Percentiles rank a stretch among this genome's conserved stretches.
Evolutionary conservation across 1,284 basidiomycete genomes (phyloP).

Genomic region (Boletus sp.): DNA sequence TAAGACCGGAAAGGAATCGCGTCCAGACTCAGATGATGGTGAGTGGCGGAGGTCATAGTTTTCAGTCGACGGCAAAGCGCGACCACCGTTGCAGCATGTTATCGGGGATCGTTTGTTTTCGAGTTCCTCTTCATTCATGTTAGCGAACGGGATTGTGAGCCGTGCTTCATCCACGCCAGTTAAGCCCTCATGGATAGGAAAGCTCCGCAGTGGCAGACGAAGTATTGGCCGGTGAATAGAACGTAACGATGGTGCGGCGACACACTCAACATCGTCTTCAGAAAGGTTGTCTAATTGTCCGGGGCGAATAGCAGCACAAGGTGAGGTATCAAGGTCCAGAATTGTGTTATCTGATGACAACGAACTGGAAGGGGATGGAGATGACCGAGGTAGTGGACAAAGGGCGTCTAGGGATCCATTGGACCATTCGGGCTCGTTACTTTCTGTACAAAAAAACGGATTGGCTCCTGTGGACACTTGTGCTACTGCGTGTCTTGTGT

Average conservation of each 20-base stretch:
- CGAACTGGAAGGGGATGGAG: conserved; percentile 18
- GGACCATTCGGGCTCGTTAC: neutral
- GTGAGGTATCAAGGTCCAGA: conserved; percentile 28
- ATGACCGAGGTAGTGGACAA: conserved; percentile 18
- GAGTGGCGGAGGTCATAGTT: neutral
- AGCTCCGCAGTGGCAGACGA: neutral
- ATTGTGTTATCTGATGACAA: conserved; percentile 16
- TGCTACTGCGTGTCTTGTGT: conserved; percentile 4
- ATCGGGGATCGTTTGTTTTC: neutral
- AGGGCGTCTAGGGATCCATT: neutral
- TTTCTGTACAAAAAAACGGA: neutral
- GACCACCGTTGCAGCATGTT: neutral
- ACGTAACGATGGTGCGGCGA: neutral
- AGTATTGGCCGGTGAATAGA: neutral
- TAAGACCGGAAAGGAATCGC: neutral
- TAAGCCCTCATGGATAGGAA: neutral
- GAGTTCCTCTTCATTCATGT: neutral
- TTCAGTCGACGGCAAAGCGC: neutral
- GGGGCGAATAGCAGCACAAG: conserved; percentile 1
- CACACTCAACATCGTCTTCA: neutral
- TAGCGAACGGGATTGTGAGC: neutral
- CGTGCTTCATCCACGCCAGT: conserved; percentile 1
- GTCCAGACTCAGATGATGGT: neutral
- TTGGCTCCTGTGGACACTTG: neutral
- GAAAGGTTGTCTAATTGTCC: neutral